phyloP scores from a whole-genome alignment of 495 filamentous ascomycete species.

The Pyronema omphalodes region DNA sequence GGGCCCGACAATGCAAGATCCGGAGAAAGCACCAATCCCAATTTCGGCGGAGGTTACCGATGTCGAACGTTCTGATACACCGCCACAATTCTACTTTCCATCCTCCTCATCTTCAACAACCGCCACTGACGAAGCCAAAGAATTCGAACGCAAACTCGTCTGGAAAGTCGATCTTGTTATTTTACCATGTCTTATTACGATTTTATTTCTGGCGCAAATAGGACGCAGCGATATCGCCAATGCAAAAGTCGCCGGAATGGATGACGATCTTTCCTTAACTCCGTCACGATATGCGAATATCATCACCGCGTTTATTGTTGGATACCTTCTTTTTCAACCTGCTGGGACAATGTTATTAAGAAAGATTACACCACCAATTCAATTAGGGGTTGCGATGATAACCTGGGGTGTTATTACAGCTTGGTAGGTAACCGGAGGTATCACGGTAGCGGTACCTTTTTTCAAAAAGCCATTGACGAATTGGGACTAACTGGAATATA shows the following conservation, averaged over 20 bases:
- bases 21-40: no score
- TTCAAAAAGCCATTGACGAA: neutral
- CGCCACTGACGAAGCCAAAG: neutral
- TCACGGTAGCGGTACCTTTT: no score
- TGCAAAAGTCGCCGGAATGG: constrained; percentile 6
- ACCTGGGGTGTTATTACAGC: neutral
- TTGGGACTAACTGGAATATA: neutral
- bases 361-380: neutral
- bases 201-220: neutral
- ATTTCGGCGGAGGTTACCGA: no score
- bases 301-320: neutral
- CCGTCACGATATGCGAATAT: constrained; percentile 3
- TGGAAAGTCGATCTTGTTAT: neutral
- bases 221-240: constrained; percentile 5
- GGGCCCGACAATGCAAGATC: no score
- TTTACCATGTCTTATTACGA: neutral
- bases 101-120: no score
- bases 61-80: no score
- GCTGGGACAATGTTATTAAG: constrained; percentile 3
- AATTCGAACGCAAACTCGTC: neutral
- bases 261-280: neutral
- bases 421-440: neutral
- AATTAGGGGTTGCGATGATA: neutral
- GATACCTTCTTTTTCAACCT: constrained; percentile 2
- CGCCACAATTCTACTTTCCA: no score